Percentiles rank a stretch among this genome's conserved stretches.
These are phyloP conservation scores for Cicer pinnatifidum DNA, from an alignment of 306 rosid genomes.

Conservation along the genomic window DNA sequence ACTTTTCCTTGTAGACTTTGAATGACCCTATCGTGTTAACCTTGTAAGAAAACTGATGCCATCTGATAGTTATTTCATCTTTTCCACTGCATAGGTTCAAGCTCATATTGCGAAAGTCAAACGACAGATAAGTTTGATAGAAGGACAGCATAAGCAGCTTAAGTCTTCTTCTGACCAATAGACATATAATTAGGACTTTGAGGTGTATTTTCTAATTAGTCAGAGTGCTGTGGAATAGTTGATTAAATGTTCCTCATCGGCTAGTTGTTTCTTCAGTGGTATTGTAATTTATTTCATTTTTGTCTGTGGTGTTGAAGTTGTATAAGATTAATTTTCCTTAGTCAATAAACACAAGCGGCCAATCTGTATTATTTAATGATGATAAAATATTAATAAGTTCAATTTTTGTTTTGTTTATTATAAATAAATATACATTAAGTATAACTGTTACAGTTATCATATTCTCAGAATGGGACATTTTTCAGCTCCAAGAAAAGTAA, in stretches of 20 bases:
- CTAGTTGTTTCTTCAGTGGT: constrained; percentile 32
- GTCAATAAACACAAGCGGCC: constrained; percentile 26
- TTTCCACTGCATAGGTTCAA: constrained; percentile 59
- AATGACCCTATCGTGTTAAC: not conserved
- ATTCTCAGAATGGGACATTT: not conserved
- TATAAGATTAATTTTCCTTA: constrained; percentile 20
- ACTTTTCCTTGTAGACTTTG: constrained; percentile 29
- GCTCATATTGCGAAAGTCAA: constrained; percentile 71
- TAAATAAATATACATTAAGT: not conserved
- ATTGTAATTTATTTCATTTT: constrained; percentile 35
- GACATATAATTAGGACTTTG: constrained; percentile 42
- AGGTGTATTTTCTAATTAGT: constrained; percentile 27
- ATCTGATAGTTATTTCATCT: constrained; percentile 36
- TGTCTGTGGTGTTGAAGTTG: constrained; percentile 31
- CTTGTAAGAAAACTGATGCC: constrained; percentile 6
- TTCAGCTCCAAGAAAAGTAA: not conserved
- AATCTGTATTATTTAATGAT: constrained; percentile 38
- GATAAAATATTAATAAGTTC: constrained; percentile 1
- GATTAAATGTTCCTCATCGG: constrained; percentile 34
- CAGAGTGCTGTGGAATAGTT: constrained; percentile 22
- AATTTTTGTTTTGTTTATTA: constrained; percentile 3
- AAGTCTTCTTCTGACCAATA: constrained; percentile 59
- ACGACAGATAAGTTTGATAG: constrained; percentile 59
- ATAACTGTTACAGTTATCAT: constrained; percentile 19
- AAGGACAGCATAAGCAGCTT: constrained; percentile 63